Evolutionary conservation across 495 filamentous ascomycete species (phyloP), one percentile per base, ranked within the genome.

Genomic region (Lepidopterella palustris): DNA sequence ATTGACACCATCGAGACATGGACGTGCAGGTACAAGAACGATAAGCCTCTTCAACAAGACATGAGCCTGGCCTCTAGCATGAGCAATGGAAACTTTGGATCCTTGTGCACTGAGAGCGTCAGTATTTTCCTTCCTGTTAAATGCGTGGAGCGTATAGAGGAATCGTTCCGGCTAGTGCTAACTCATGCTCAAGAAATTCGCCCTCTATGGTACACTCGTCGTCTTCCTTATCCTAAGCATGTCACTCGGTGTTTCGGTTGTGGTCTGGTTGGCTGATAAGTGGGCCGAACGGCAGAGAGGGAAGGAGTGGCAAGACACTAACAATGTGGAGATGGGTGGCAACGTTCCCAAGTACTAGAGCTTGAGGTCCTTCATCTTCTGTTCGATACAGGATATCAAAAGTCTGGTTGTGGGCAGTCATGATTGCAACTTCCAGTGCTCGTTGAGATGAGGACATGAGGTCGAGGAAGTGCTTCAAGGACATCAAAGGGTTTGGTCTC

Each of bases 1-100:
- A 42, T 58, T 23, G 72, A 74, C 50, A 74, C 72, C 6, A 68
- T 68, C 57, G 59, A 68, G 62, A 65, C 66, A 29, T 68, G 66
- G 66, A 68, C 62, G 1, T 68, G 66, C 58, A 63, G 58, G 53
- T 68, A 61, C 50, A 62, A 65, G 53, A 58, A 63, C 25, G 23
- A 20, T 15, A 39, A 49, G 35, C 45, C 55, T 4, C 27, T 68
- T 15, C 5, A 47, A 8, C 49, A 63, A 26, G 63, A 63, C 18
- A 15, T 66, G 3, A 26, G 29, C 9, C 26, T 68, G 10, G 55
- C 58, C 15, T 18, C 35, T 4, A 55, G 52, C 20, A 57, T 65
- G 50, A 55, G 61, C n/a, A 68, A 68, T 29, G 59, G 51, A 1
- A 31, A 31, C 26, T 68, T 68, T 45, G 53, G 39, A 10, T 45